A percentile compares a stretch with the other conserved stretches of the same genome.
Conservation (phyloP, 164 flowering plant genomes). For the Paratinospora sagittata region DNA sequence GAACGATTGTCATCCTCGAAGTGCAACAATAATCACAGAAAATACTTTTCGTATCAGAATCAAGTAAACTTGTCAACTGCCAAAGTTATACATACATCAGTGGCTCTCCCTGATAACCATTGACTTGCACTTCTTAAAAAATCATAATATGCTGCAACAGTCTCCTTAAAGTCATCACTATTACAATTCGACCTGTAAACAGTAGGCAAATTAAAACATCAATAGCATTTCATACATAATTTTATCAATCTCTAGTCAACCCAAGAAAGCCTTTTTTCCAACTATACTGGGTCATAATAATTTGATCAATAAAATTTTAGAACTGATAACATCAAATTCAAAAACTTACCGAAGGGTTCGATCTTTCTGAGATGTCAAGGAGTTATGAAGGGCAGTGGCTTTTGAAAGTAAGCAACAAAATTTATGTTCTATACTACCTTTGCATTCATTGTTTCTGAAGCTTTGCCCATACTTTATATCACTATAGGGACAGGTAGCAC, state of each 20-base stretch:
- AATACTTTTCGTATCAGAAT: neutral
- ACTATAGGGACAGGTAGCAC: constrained; percentile 31
- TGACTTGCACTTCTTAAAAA: constrained; percentile 62
- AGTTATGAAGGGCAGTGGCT: constrained; percentile 49
- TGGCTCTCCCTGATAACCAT: constrained; percentile 77
- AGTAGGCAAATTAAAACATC: constrained; percentile 4
- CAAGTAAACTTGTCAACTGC: neutral
- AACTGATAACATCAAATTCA: constrained; percentile 2
- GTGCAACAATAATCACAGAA: neutral
- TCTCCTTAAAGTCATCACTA: constrained; percentile 28
- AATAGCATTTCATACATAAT: neutral
- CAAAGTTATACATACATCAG: constrained; percentile 56
- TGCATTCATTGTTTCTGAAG: constrained; percentile 23
- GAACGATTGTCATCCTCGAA: neutral
- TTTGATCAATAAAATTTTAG: neutral
- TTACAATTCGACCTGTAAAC: constrained; percentile 29
- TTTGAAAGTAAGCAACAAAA: constrained; percentile 49
- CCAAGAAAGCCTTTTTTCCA: too few relatives aligned
- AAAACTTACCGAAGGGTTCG: constrained; percentile 24
- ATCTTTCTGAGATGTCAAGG: constrained; percentile 44
- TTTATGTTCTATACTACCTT: constrained; percentile 32
- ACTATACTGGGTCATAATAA: neutral
- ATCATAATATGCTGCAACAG: constrained; percentile 49
- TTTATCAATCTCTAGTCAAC: neutral
- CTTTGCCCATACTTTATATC: constrained; percentile 18